Evolutionary conservation across 1,284 basidiomycete genomes (phyloP).

Genomic region (Amylostereum chailletii): DNA sequence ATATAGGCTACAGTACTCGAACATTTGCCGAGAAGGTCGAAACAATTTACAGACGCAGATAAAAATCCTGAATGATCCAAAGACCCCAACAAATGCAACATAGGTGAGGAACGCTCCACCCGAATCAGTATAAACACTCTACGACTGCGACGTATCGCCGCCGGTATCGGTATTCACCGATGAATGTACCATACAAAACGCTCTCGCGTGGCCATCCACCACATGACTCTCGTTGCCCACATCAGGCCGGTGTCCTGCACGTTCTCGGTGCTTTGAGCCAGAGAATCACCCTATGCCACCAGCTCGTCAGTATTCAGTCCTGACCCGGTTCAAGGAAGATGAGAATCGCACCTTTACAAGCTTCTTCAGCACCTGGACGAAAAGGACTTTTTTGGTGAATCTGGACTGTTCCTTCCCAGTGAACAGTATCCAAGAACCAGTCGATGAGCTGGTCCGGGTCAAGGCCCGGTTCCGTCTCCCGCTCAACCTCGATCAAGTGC

Average conservation of each 20-base stretch:
- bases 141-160: too few species aligned
- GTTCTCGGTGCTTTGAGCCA: slow-evolving; percentile 64
- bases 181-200: slow-evolving; percentile 78
- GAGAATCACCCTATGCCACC: slow-evolving; percentile 78
- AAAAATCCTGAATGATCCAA: too few species aligned
- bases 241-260: slow-evolving; percentile 55
- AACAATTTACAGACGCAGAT: too few species aligned
- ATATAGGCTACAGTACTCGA: too few species aligned
- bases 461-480: slow-evolving; percentile 68
- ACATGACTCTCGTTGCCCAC: slow-evolving; percentile 42
- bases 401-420: slow-evolving; percentile 77
- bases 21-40: too few species aligned
- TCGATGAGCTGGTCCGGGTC: slow-evolving; percentile 88
- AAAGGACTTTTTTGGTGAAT: slow-evolving; percentile 87
- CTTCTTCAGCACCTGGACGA: slow-evolving; percentile 84
- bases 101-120: too few species aligned
- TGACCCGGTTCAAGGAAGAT: background rate
- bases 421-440: slow-evolving; percentile 85
- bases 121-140: too few species aligned
- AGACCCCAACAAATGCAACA: too few species aligned
- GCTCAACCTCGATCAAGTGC: slow-evolving; percentile 75
- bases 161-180: slow-evolving; percentile 59
- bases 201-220: slow-evolving; percentile 41
- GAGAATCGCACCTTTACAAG: slow-evolving; percentile 70
- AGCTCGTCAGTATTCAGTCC: slow-evolving; percentile 3